Percentiles rank a stretch among this genome's conserved stretches.
phyloP scores from a whole-genome alignment of 768 basidiomycete genomes.

The Termitomyces sp. region DNA sequence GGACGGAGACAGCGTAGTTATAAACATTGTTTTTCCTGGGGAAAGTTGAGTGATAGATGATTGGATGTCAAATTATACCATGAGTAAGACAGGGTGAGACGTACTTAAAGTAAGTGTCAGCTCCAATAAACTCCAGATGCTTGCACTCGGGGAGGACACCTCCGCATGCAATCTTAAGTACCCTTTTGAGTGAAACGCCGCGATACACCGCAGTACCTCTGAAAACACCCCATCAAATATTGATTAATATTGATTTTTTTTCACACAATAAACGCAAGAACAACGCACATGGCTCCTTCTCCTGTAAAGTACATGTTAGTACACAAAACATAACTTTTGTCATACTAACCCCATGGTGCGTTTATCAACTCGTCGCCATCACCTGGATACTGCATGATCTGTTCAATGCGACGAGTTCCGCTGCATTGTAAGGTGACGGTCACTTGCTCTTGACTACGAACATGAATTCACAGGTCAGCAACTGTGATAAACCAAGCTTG shows the following conservation, averaged over 20 bases:
- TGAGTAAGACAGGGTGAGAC: slow-evolving; percentile 8
- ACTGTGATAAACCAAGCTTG: background rate
- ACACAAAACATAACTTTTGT: background rate
- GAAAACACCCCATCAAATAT: too few relatives aligned
- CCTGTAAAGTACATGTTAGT: slow-evolving; percentile 12
- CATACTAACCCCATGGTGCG: slow-evolving; percentile 37
- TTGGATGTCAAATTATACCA: background rate
- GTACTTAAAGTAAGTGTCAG: slow-evolving; percentile 53
- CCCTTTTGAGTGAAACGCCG: slow-evolving; percentile 48
- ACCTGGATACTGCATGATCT: slow-evolving; percentile 46
- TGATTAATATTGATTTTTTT: too few relatives aligned
- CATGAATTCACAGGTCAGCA: background rate
- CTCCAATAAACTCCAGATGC: slow-evolving; percentile 52
- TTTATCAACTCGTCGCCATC: slow-evolving; percentile 50
- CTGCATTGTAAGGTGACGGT: slow-evolving; percentile 52
- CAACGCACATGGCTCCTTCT: slow-evolving; percentile 41
- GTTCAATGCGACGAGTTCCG: slow-evolving; percentile 46
- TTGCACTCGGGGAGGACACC: slow-evolving; percentile 40
- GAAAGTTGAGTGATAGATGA: background rate
- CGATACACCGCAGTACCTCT: slow-evolving; percentile 46
- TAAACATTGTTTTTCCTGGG: slow-evolving; percentile 27
- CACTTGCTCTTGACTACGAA: slow-evolving; percentile 36
- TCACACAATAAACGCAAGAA: background rate
- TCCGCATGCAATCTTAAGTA: slow-evolving; percentile 46
- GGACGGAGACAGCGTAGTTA: slow-evolving; percentile 42